Percentiles rank a stretch among this genome's conserved stretches.
Evolutionary conservation across 768 basidiomycete species (phyloP).

Genomic region (Mycena leptocephala): DNA sequence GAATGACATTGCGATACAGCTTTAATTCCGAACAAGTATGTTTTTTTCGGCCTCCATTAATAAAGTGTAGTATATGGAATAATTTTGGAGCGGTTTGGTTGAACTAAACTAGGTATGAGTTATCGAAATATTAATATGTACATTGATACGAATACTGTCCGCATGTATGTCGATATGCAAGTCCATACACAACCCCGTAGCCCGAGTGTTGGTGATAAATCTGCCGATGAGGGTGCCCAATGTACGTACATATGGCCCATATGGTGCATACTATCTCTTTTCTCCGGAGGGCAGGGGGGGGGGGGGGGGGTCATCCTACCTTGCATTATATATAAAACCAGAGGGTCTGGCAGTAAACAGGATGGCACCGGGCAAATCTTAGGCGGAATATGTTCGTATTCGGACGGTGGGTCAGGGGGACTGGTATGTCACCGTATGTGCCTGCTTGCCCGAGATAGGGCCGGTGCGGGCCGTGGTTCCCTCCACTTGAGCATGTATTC

Average conservation of each 20-base stretch:
- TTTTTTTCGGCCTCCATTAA: conserved; percentile 12
- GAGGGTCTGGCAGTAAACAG: too few relatives aligned
- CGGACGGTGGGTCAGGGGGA: too few relatives aligned
- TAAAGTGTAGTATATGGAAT: conserved; percentile 1
- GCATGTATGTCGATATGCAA: background rate
- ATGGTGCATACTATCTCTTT: background rate
- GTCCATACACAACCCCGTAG: background rate
- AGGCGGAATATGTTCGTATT: too few relatives aligned
- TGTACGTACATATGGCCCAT: too few relatives aligned
- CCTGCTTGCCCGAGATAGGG: too few relatives aligned
- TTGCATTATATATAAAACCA: too few relatives aligned
- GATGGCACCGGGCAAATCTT: too few relatives aligned
- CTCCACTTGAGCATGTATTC: too few relatives aligned
- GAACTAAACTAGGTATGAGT: background rate
- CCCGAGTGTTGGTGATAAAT: background rate
- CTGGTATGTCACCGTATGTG: too few relatives aligned
- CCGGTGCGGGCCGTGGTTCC: too few relatives aligned
- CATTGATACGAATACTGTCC: background rate
- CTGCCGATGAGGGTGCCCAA: background rate
- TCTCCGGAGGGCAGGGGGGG: too few relatives aligned
- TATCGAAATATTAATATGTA: conserved; percentile 12
- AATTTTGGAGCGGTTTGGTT: background rate
- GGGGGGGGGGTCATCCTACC: too few relatives aligned
- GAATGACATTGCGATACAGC: conserved; percentile 5
- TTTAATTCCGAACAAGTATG: conserved; percentile 12